Evolutionary conservation across 106 monocot genomes (phyloP).

Genomic region (Platanthera guangdongensis): DNA sequence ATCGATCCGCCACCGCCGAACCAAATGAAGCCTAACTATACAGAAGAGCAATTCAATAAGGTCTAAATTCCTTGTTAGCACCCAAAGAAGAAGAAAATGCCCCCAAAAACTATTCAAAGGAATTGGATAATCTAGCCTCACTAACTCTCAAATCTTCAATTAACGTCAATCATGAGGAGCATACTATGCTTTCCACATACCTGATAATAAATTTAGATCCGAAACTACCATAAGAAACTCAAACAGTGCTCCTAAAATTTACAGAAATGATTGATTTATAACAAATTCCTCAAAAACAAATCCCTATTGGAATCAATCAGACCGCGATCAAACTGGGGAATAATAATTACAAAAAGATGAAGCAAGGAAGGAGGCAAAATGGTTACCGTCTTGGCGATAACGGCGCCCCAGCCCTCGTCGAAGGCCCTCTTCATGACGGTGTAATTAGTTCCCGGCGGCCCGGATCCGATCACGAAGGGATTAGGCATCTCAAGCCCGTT

Average conservation of each 20-base stretch:
- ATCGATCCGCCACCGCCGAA: too few relatives aligned
- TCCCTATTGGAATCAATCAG: background rate
- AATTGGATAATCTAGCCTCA: too few relatives aligned
- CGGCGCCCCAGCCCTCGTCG: constrained; percentile 97
- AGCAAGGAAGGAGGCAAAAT: background rate
- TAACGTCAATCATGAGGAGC: too few relatives aligned
- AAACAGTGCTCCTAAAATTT: background rate
- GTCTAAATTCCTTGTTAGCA: too few relatives aligned
- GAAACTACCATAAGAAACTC: too few relatives aligned
- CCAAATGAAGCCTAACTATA: too few relatives aligned
- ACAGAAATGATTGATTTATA: background rate
- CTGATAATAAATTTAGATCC: too few relatives aligned
- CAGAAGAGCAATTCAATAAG: too few relatives aligned
- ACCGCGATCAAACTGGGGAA: background rate
- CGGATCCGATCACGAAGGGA: constrained; percentile 97
- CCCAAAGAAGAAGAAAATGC: too few relatives aligned
- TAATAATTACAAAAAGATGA: background rate
- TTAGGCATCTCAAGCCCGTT: constrained; percentile 94
- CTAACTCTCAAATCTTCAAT: too few relatives aligned
- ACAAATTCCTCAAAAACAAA: background rate
- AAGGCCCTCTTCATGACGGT: constrained; percentile 98
- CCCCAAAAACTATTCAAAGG: too few relatives aligned
- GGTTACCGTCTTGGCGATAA: constrained; percentile 89
- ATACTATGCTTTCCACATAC: too few relatives aligned
- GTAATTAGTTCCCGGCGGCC: constrained; percentile 94